phyloP scores from a whole-genome alignment of 495 filamentous ascomycete genomes.

The Hapsidospora chrysogenum region DNA sequence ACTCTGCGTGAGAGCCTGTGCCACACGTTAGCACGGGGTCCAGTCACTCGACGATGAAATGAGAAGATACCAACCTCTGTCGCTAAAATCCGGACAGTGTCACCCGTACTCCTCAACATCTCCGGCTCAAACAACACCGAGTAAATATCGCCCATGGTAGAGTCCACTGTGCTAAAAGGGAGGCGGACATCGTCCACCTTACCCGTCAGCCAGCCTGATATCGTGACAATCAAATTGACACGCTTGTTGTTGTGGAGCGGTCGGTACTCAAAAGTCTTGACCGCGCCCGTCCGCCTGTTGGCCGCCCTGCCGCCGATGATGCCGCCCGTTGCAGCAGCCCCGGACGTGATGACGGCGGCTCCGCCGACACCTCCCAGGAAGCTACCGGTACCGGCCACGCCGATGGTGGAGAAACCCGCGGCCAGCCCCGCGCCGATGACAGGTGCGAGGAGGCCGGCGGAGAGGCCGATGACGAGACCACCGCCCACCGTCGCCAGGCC shows the following conservation, averaged over 20 bases:
- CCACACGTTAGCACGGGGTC: conserved; percentile 1
- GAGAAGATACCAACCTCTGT: conserved; percentile 53
- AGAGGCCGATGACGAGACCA: conserved; percentile 87
- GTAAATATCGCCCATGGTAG: conserved; percentile 96
- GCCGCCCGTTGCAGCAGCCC: conserved; percentile 71
- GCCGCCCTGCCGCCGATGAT: conserved; percentile 77
- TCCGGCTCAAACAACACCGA: conserved; percentile 97
- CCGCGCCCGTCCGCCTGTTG: conserved; percentile 69
- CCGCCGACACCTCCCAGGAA: conserved; percentile 88
- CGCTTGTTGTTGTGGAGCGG: conserved; percentile 96
- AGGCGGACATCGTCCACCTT: conserved; percentile 92
- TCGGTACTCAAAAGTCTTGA: conserved; percentile 91
- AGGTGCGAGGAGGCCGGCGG: conserved; percentile 79
- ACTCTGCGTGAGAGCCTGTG: conserved; percentile 80
- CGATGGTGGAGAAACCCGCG: conserved; percentile 88
- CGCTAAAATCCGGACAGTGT: conserved; percentile 94
- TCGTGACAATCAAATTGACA: conserved; percentile 87
- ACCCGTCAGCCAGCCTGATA: conserved; percentile 97
- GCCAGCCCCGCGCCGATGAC: conserved; percentile 91
- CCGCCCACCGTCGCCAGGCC: conserved; percentile 93
- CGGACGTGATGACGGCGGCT: conserved; percentile 83
- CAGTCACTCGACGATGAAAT: background rate
- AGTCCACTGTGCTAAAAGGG: conserved; percentile 89
- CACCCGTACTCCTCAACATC: conserved; percentile 92
- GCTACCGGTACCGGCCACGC: conserved; percentile 71